A percentile compares a stretch with the other conserved stretches of the same genome.
Evolutionary conservation across 129 eudicot species (phyloP).

Genomic region (Tagetes patula): DNA sequence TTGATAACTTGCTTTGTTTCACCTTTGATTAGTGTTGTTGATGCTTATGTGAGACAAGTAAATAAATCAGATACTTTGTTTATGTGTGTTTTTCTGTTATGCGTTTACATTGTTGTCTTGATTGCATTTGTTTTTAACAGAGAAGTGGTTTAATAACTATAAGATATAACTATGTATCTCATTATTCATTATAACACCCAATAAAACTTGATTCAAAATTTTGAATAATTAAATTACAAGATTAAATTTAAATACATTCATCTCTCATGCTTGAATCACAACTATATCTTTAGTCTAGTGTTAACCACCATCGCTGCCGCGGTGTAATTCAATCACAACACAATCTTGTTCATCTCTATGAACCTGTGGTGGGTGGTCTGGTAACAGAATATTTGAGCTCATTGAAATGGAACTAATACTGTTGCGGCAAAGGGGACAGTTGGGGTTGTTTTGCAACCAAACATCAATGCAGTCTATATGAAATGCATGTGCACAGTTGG

Average conservation of each 20-base stretch:
- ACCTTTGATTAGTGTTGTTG: too few relatives aligned
- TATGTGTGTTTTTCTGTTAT: too few relatives aligned
- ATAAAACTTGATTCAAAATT: too few relatives aligned
- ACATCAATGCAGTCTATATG: constrained; percentile 92
- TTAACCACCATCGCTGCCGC: not conserved
- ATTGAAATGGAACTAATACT: constrained; percentile 48
- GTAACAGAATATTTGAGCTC: not conserved
- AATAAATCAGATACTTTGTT: too few relatives aligned
- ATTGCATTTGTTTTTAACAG: too few relatives aligned
- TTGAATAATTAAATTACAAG: too few relatives aligned
- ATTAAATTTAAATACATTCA: constrained; percentile 49
- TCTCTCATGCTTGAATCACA: constrained; percentile 76
- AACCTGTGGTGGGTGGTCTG: constrained; percentile 41
- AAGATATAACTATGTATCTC: too few relatives aligned
- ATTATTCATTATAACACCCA: too few relatives aligned
- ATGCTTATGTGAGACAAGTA: too few relatives aligned
- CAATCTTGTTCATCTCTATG: not conserved
- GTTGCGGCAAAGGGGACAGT: constrained; percentile 86
- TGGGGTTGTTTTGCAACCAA: constrained; percentile 85
- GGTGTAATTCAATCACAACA: not conserved
- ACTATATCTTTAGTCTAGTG: constrained; percentile 28
- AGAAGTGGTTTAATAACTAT: too few relatives aligned
- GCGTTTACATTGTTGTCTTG: too few relatives aligned
- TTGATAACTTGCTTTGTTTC: too few relatives aligned
- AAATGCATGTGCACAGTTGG: constrained; percentile 80